Percentiles rank a stretch among this genome's conserved stretches.
phyloP scores from a whole-genome alignment of 1,284 basidiomycete species.

The Trichosporon sp. region DNA sequence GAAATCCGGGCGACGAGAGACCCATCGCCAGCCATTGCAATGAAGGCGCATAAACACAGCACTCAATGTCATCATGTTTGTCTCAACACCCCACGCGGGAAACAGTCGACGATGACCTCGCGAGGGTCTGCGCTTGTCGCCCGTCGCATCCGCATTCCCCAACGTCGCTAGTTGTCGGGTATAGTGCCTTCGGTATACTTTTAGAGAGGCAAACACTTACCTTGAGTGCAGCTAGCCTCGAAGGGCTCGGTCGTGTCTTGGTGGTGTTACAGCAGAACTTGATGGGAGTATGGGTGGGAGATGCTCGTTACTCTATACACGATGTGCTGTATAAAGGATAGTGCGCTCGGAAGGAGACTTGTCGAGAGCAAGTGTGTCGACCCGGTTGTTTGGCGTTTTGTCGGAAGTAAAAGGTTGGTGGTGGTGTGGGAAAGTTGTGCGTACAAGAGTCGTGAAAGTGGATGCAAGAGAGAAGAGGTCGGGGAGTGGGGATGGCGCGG shows the following conservation, averaged over 20 bases:
- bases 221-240: conserved; percentile 8
- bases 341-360: background rate
- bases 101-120: background rate
- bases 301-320: conserved; percentile 14
- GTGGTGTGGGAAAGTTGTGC: conserved; percentile 6
- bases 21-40: background rate
- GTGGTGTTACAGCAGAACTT: conserved; percentile 3
- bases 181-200: background rate
- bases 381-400: conserved; percentile 1
- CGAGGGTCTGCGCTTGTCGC: background rate
- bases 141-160: background rate
- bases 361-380: conserved; percentile 4
- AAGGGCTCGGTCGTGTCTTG: background rate
- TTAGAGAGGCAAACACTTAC: background rate
- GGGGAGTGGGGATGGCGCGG: conserved; percentile 2
- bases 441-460: conserved; percentile 12
- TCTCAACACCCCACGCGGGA: background rate
- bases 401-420: background rate
- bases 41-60: background rate
- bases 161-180: background rate
- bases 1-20: background rate
- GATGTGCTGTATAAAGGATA: background rate
- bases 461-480: conserved; percentile 8
- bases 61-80: background rate
- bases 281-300: background rate